Conservation (phyloP, 2,329 filamentous ascomycete species). For the Macrophomina pseudophaseolina region DNA sequence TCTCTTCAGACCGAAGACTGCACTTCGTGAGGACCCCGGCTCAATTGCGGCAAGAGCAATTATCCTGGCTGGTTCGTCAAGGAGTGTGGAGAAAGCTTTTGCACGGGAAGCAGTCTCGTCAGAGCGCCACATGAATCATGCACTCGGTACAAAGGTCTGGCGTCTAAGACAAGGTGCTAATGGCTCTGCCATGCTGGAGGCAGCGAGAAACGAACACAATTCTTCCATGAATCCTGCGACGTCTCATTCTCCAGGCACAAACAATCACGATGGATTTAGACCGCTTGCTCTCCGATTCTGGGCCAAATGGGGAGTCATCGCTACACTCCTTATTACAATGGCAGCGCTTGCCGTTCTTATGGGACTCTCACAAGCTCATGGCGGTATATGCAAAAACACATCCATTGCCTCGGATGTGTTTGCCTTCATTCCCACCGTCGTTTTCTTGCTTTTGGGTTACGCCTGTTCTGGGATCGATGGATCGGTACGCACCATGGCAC, state of each 20-base stretch:
- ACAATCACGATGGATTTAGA: conserved; percentile 9
- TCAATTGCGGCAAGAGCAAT: conserved; percentile 11
- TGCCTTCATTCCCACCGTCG: conserved; percentile 7
- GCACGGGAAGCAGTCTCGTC: not conserved
- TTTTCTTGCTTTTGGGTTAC: conserved; percentile 19
- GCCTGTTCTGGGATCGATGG: conserved; percentile 7
- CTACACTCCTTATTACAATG: not conserved
- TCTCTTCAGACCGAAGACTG: conserved; percentile 9
- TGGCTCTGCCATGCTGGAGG: conserved; percentile 9
- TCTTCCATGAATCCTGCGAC: not conserved
- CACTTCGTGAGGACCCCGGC: conserved; percentile 15
- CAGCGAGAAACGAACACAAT: not conserved
- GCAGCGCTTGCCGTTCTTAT: conserved; percentile 7
- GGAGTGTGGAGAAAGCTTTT: not conserved
- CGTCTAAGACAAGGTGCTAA: not conserved
- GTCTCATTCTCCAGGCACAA: not conserved
- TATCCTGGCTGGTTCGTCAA: conserved; percentile 3
- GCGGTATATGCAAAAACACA: conserved; percentile 13
- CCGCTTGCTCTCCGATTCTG: conserved; percentile 7
- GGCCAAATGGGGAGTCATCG: conserved; percentile 14
- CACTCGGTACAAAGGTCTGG: not conserved
- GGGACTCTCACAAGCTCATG: not conserved
- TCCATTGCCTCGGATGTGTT: not conserved
- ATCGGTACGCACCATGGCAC: conserved; percentile 11
- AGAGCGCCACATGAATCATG: not conserved